A percentile compares a stretch with the other conserved stretches of the same genome.
phyloP scores from a whole-genome alignment of 2,329 filamentous ascomycete species.

The Fusarium caatingaense region DNA sequence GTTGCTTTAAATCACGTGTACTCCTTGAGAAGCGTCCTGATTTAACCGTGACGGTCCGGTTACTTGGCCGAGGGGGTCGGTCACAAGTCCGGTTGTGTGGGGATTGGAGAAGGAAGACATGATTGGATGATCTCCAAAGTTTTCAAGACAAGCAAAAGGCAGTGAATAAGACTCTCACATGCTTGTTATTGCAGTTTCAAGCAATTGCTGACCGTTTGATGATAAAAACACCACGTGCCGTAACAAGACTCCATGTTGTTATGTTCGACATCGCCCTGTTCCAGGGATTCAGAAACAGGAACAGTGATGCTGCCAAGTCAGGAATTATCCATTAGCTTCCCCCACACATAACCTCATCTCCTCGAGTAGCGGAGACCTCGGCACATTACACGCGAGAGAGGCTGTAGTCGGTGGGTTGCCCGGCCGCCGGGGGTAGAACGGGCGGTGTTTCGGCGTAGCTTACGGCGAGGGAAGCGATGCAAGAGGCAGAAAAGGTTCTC shows the following conservation, averaged over 20 bases:
- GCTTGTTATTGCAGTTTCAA: conserved; percentile 1
- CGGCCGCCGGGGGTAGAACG: conserved; percentile 33
- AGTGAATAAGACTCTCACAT: conserved; percentile 31
- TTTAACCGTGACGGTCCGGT: conserved; percentile 11
- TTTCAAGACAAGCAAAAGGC: conserved; percentile 5
- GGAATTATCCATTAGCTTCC: conserved; percentile 11
- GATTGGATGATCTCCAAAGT: conserved; percentile 14
- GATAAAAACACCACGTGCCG: conserved; percentile 10
- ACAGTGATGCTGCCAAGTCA: conserved; percentile 15
- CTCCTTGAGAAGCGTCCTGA: background rate
- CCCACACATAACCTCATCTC: conserved; percentile 35
- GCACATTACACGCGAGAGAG: conserved; percentile 35
- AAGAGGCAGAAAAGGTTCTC: background rate
- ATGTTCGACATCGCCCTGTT: background rate
- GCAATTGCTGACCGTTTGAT: background rate
- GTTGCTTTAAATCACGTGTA: conserved; percentile 25
- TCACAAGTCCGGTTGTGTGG: conserved; percentile 38
- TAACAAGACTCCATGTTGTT: background rate
- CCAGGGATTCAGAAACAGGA: conserved; percentile 26
- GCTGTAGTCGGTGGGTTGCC: conserved; percentile 40
- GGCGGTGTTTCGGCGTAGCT: conserved; percentile 45
- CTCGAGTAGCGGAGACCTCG: conserved; percentile 44
- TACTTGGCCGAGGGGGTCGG: conserved; percentile 36
- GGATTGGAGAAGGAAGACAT: conserved; percentile 29
- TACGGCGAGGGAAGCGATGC: conserved; percentile 35